Evolutionary conservation across 371 early-diverging fungal species (phyloP), one percentile per base, ranked within the genome.

Genomic region (Fennellomyces sp.): DNA sequence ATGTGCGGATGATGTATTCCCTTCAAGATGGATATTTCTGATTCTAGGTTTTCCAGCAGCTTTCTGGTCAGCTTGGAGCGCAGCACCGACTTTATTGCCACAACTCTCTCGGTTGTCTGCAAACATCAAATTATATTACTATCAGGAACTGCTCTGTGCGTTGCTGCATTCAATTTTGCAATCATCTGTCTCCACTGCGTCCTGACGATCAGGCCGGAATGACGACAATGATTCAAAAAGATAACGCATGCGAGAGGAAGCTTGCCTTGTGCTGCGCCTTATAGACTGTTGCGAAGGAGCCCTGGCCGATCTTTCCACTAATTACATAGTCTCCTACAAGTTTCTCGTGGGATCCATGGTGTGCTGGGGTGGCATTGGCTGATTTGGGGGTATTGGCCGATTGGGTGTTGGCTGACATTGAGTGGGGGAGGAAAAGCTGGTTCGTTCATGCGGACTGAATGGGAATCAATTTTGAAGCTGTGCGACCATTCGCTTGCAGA

Each of bases 211-310:
- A n/a, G n/a, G n/a, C n/a, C n/a, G n/a, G n/a, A n/a, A n/a, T n/a
- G n/a, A n/a, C n/a, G n/a, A n/a, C n/a, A n/a, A n/a, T 25, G 45
- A 42, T n/a, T 36, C 19, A 21, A 2, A 60, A 27, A 15, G 29
- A 42, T 11, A 29, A n/a, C n/a, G n/a, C n/a, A n/a, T n/a, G n/a
- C n/a, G 31, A 28, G 15, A 29, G 13, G 31, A 52, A 35, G 33
- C 50, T 63, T 76, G 81, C 86, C 76, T 86, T 88, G 70, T 91
- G 87, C 58, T 80, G 69, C 39, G 91, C 97, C 67, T 88, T 84
- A 73, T 90, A 97, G 5, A 97, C 97, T 1, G 90, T 95, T 27
- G 97, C 97, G 80, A 97, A 97, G 2, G 96, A 95, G 27, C 97
- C 97, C 41, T 91, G 87, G 41, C 97, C 97, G 58, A 97, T 94